Percentiles rank a stretch among this genome's conserved stretches.
These are phyloP conservation scores for Mycena haematopus DNA, from an alignment of 768 basidiomycete species.

Conservation along the genomic window DNA sequence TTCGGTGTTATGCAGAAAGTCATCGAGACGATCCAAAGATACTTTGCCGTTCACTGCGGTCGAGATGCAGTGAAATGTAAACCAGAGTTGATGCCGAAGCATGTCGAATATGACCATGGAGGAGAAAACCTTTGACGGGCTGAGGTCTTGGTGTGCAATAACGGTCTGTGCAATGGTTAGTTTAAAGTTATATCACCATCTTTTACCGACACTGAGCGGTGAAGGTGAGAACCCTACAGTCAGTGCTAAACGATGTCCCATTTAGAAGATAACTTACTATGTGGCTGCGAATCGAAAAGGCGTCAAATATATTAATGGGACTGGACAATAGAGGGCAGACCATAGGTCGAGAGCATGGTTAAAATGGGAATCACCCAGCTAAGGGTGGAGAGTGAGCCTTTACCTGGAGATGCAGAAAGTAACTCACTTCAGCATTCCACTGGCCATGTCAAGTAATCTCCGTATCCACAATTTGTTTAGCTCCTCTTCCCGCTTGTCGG, in stretches of 20 bases:
- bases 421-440: slow-evolving; percentile 54
- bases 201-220: slow-evolving; percentile 19
- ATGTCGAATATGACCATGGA: slow-evolving; percentile 68
- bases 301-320: too few species aligned
- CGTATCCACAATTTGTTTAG: slow-evolving; percentile 53
- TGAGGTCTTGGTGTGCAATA: slow-evolving; percentile 47
- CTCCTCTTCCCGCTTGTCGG: slow-evolving; percentile 67
- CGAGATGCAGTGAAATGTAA: slow-evolving; percentile 39
- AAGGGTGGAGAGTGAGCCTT: too few species aligned
- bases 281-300: slow-evolving; percentile 21
- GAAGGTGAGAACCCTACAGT: too few species aligned
- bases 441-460: slow-evolving; percentile 56
- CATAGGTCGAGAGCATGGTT: not conserved
- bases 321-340: too few species aligned
- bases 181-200: not conserved
- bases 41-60: slow-evolving; percentile 56
- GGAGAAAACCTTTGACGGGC: slow-evolving; percentile 52
- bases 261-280: slow-evolving; percentile 9
- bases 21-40: slow-evolving; percentile 61
- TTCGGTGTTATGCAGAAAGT: slow-evolving; percentile 55
- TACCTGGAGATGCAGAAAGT: too few species aligned
- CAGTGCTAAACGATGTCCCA: not conserved
- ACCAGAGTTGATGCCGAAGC: slow-evolving; percentile 57
- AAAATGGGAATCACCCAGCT: not conserved
- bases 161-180: slow-evolving; percentile 36